These are phyloP conservation scores for Epichloe amarillans DNA, from an alignment of 2,329 filamentous ascomycete genomes.

Conservation along the genomic window DNA sequence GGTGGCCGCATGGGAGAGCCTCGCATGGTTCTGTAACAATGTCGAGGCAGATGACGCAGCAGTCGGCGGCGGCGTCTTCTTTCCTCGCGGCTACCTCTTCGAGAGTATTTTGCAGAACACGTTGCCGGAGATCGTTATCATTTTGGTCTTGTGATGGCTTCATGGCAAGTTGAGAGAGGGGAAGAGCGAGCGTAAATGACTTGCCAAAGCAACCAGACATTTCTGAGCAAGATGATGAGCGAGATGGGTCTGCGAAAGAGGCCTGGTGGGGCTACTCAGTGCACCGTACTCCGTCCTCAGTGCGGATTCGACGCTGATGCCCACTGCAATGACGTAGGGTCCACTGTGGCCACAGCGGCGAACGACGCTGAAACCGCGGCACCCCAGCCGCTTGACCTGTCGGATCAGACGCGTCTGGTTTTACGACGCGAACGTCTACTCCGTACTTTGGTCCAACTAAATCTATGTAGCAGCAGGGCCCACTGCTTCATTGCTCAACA, in stretches of 20 bases:
- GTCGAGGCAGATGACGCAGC: conserved; percentile 83
- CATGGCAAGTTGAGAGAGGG: background rate
- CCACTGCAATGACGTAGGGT: background rate
- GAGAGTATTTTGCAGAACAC: conserved; percentile 31
- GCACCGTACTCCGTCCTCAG: too few relatives aligned
- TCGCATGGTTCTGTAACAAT: conserved; percentile 57
- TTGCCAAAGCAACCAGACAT: background rate
- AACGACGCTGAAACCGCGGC: background rate
- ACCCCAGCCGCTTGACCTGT: background rate
- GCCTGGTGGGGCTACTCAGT: background rate
- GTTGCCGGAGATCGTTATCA: conserved; percentile 25
- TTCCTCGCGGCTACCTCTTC: conserved; percentile 23
- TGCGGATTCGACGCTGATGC: too few relatives aligned
- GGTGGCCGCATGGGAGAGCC: conserved; percentile 65
- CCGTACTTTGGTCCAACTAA: background rate
- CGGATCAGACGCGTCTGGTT: background rate
- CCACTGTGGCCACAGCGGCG: background rate
- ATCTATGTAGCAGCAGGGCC: background rate
- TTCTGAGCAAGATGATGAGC: background rate
- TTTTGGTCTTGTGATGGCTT: background rate
- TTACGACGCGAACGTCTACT: background rate
- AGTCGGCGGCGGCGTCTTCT: conserved; percentile 17
- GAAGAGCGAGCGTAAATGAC: too few relatives aligned
- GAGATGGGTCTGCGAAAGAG: too few relatives aligned
- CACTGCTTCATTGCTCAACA: background rate